Conservation (phyloP, 192 early-diverging fungal species). For the Coemansia sp. region DNA sequence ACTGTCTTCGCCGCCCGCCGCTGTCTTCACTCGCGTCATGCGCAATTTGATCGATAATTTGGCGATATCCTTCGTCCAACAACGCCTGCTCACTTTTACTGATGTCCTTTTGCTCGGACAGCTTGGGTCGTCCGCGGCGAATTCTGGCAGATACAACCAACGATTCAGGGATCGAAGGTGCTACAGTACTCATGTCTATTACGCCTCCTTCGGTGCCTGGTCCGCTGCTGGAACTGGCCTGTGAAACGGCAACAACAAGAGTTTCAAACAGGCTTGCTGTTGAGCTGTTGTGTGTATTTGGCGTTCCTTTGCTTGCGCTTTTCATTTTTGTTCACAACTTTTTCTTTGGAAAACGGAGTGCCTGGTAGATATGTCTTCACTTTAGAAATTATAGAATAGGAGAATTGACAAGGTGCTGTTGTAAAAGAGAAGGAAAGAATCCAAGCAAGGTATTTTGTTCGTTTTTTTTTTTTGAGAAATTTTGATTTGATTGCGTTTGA, state of each 20-base stretch:
- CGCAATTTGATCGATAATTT: constrained; percentile 45
- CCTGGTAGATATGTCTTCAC: not conserved
- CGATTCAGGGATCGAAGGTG: constrained; percentile 42
- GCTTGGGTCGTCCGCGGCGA: constrained; percentile 48
- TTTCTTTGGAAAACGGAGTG: not conserved
- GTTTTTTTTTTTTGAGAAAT: not conserved
- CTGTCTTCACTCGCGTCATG: constrained; percentile 47
- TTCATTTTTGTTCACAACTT: not conserved
- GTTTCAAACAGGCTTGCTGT: constrained; percentile 22
- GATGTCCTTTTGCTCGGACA: constrained; percentile 19
- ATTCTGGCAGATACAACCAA: constrained; percentile 47
- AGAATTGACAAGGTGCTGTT: no score
- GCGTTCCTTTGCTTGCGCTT: not conserved
- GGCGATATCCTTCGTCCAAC: constrained; percentile 35
- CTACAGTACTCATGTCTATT: constrained; percentile 24
- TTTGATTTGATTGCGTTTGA: no score
- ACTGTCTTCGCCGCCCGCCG: constrained; percentile 44
- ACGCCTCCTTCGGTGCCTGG: not conserved
- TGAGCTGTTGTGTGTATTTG: not conserved
- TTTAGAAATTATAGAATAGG: not conserved
- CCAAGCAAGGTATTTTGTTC: not conserved
- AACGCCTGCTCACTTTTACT: constrained; percentile 18
- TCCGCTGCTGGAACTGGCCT: constrained; percentile 13
- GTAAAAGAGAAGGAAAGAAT: not conserved
- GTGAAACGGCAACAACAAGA: constrained; percentile 30